phyloP scores from a whole-genome alignment of 768 basidiomycete species.

The Kwoniella sp. region DNA sequence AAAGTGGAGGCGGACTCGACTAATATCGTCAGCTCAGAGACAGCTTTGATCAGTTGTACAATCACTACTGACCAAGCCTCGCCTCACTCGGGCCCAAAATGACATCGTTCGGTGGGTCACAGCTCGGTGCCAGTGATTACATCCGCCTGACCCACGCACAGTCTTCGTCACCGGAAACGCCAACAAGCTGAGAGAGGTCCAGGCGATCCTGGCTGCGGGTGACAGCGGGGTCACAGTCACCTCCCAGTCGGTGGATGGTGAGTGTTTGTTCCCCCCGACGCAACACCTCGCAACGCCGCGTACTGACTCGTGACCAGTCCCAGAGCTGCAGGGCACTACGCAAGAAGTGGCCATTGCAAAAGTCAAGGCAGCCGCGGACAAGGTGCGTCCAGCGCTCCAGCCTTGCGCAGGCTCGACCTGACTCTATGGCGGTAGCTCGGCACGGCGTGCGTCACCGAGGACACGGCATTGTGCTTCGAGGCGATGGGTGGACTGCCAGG shows the following conservation, averaged over 20 bases:
- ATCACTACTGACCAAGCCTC: too few relatives aligned
- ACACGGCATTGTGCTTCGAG: constrained; percentile 87
- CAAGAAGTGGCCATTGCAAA: constrained; percentile 84
- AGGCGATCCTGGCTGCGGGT: constrained; percentile 65
- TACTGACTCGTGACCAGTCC: constrained; percentile 67
- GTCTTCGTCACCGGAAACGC: constrained; percentile 93
- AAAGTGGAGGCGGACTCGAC: too few relatives aligned
- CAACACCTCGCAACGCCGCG: not conserved
- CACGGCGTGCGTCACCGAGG: constrained; percentile 55
- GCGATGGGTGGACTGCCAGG: constrained; percentile 89
- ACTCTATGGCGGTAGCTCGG: constrained; percentile 46
- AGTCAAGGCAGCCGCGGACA: constrained; percentile 75
- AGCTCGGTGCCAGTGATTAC: not conserved
- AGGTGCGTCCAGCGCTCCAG: constrained; percentile 60
- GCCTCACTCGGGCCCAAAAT: constrained; percentile 6
- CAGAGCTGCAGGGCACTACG: constrained; percentile 90
- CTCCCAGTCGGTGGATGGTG: constrained; percentile 73
- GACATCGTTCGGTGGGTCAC: constrained; percentile 31
- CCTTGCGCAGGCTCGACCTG: not conserved
- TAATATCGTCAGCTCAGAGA: too few relatives aligned
- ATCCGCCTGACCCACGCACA: constrained; percentile 41
- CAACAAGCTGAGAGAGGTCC: constrained; percentile 86
- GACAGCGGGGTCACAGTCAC: constrained; percentile 64
- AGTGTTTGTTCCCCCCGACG: constrained; percentile 41
- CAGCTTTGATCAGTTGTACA: too few relatives aligned